Conservation (phyloP, 106 monocot species). For the Allium cepa region DNA sequence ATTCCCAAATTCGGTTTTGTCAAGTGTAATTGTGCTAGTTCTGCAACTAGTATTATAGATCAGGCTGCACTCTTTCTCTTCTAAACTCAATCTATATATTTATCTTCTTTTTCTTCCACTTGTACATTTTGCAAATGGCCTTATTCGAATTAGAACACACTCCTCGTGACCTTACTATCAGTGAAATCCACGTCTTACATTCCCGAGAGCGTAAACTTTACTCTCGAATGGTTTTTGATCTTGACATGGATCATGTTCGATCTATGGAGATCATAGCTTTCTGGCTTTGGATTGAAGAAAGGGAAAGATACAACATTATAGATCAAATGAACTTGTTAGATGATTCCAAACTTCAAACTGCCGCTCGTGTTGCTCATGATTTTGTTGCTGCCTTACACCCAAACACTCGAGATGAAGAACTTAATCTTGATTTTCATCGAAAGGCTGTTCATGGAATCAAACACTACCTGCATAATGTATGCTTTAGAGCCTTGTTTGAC, state of each 20-base stretch:
- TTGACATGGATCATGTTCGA: slow-evolving; percentile 11
- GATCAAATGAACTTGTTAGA: slow-evolving; percentile 1
- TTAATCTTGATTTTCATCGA: not conserved
- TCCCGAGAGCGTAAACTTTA: slow-evolving; percentile 29
- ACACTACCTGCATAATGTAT: slow-evolving; percentile 23
- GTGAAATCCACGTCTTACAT: slow-evolving; percentile 22
- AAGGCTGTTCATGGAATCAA: slow-evolving; percentile 15
- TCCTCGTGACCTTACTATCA: not conserved
- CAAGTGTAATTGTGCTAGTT: too few relatives aligned
- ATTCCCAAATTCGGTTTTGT: too few relatives aligned
- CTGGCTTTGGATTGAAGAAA: slow-evolving; percentile 58
- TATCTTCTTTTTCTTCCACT: not conserved
- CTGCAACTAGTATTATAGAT: too few relatives aligned
- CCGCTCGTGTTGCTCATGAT: slow-evolving; percentile 13
- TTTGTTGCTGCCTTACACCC: slow-evolving; percentile 21
- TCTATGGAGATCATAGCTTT: slow-evolving; percentile 55
- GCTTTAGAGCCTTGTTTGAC: slow-evolving; percentile 10
- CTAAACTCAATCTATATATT: too few relatives aligned
- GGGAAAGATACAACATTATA: slow-evolving; percentile 18
- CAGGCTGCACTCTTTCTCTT: too few relatives aligned
- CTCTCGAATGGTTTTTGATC: slow-evolving; percentile 26
- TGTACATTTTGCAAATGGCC: not conserved
- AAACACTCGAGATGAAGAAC: not conserved
- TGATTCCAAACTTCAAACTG: not conserved
- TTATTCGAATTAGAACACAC: too few relatives aligned